Conservation (phyloP, 176 grass and related monocot species). For the Musa beccarii region DNA sequence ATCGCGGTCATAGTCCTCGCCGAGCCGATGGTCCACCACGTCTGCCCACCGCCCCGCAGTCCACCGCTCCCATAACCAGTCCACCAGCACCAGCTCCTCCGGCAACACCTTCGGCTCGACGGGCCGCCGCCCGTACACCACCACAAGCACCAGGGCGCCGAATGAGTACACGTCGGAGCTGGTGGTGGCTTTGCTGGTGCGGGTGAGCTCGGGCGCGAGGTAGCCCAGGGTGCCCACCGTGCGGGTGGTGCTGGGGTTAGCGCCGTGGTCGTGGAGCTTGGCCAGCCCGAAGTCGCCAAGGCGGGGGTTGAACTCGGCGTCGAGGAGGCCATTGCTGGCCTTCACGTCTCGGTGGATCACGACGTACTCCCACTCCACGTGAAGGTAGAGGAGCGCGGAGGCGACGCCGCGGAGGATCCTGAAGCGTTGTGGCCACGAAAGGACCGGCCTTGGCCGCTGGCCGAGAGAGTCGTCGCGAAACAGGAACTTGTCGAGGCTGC, state of each 20-base stretch:
- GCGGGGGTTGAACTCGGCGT: slow-evolving; percentile 18
- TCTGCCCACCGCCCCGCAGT: slow-evolving; percentile 12
- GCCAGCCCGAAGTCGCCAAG: slow-evolving; percentile 32
- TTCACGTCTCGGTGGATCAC: slow-evolving; percentile 35
- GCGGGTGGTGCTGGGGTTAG: slow-evolving; percentile 27
- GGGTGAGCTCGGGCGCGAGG: slow-evolving; percentile 29
- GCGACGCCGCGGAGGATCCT: slow-evolving; percentile 24
- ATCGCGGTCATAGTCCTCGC: slow-evolving; percentile 1
- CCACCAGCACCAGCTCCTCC: slow-evolving; percentile 16
- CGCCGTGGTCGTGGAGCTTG: slow-evolving; percentile 28
- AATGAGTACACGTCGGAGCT: neutral
- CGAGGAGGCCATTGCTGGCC: slow-evolving; percentile 25
- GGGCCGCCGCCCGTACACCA: neutral
- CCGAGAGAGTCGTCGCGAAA: slow-evolving; percentile 4
- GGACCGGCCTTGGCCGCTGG: neutral
- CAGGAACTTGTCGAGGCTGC: slow-evolving; percentile 26
- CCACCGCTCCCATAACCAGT: slow-evolving; percentile 23
- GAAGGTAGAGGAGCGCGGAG: slow-evolving; percentile 23
- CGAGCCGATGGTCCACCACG: slow-evolving; percentile 13
- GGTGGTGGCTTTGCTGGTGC: slow-evolving; percentile 24
- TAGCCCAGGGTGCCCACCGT: slow-evolving; percentile 35
- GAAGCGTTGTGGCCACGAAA: slow-evolving; percentile 20
- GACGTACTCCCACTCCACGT: slow-evolving; percentile 31
- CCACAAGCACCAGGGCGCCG: slow-evolving; percentile 1
- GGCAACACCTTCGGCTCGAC: neutral